Percentiles rank a stretch among this genome's conserved stretches.
Conservation (phyloP, 179 eudicot genomes). For the Silene vulgaris region DNA sequence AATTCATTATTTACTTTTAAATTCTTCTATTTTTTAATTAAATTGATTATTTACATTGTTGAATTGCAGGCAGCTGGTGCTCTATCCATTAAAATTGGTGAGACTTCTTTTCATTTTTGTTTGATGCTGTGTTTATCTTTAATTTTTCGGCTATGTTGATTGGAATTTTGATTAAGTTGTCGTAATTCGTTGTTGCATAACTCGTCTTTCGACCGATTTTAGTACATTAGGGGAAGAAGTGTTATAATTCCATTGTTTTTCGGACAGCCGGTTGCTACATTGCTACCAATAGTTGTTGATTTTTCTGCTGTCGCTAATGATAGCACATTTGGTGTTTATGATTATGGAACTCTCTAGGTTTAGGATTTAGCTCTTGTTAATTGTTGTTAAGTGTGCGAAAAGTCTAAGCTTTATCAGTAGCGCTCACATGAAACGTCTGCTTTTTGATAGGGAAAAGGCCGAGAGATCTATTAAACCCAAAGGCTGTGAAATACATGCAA, state of each 20-base stretch:
- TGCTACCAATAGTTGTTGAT: not conserved
- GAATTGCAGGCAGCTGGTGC: constrained; percentile 95
- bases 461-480: constrained; percentile 77
- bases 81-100: constrained; percentile 78
- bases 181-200: constrained; percentile 6
- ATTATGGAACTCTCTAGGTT: constrained; percentile 1
- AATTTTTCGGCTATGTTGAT: not conserved
- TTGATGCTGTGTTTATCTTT: not conserved
- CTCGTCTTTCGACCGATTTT: not conserved
- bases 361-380: not conserved
- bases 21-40: not conserved
- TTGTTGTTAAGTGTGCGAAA: not conserved
- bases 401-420: not conserved
- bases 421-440: not conserved
- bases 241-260: not conserved
- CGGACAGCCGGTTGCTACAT: not conserved
- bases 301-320: not conserved
- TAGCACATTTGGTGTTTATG: not conserved
- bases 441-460: constrained; percentile 77
- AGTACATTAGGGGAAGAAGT: not conserved
- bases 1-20: not conserved
- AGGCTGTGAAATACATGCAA: constrained; percentile 83
- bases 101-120: constrained; percentile 17
- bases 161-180: not conserved
- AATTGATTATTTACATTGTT: not conserved